These are phyloP conservation scores for Leptomonas seymouri DNA, from an alignment of 208 protist species.

Conservation along the genomic window DNA sequence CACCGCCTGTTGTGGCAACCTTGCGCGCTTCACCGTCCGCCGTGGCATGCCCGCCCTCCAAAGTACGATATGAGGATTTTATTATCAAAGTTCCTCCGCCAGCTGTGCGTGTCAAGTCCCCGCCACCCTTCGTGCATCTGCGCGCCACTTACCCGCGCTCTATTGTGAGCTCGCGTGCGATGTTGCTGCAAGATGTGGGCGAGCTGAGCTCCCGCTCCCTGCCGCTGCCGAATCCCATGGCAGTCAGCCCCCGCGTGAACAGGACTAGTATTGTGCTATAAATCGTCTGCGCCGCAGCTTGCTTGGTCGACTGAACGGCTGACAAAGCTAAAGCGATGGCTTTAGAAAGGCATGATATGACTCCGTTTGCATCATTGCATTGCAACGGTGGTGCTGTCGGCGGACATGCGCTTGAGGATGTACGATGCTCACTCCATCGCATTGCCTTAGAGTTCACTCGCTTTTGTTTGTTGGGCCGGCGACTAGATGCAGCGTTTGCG, in stretches of 20 bases:
- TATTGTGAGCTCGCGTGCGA: constrained; percentile 9
- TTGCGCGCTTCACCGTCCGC: neutral
- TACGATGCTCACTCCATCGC: too few species aligned
- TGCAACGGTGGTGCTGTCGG: too few species aligned
- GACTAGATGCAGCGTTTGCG: too few species aligned
- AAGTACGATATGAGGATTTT: constrained; percentile 19
- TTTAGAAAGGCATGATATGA: too few species aligned
- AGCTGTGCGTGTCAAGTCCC: neutral
- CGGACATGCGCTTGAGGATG: too few species aligned
- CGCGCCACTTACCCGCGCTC: constrained; percentile 1
- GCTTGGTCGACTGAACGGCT: too few species aligned
- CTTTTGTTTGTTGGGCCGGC: too few species aligned
- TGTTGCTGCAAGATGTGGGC: neutral
- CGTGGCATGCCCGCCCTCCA: neutral
- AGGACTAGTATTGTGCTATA: neutral
- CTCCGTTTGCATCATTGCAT: too few species aligned
- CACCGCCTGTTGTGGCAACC: neutral
- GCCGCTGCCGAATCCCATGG: neutral
- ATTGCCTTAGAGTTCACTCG: too few species aligned
- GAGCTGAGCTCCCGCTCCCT: constrained; percentile 4
- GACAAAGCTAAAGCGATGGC: too few species aligned
- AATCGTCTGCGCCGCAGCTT: too few species aligned
- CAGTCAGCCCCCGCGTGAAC: constrained; percentile 3
- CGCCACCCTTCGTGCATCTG: constrained; percentile 6
- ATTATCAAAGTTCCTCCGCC: neutral